Evolutionary conservation across 177 flowering plant genomes (phyloP).

Genomic region (Telopea speciosissima): DNA sequence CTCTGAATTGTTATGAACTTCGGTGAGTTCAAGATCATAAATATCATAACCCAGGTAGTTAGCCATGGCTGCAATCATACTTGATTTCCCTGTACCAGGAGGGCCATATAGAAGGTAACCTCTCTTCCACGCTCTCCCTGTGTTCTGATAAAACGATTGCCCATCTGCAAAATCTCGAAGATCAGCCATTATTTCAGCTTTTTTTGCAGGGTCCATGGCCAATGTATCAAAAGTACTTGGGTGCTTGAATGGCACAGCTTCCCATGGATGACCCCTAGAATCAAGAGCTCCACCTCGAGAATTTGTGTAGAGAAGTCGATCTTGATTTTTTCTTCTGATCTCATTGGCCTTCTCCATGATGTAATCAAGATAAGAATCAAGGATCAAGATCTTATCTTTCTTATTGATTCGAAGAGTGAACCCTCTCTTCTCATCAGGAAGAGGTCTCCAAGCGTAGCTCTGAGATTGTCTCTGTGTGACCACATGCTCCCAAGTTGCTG

Average conservation of each 20-base stretch:
- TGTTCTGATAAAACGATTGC: conserved; percentile 51
- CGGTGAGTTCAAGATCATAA: conserved; percentile 78
- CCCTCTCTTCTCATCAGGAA: conserved; percentile 75
- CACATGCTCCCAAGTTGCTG: conserved; percentile 68
- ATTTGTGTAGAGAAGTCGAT: conserved; percentile 67
- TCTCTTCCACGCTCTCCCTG: conserved; percentile 87
- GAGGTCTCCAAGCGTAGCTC: conserved; percentile 60
- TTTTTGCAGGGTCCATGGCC: conserved; percentile 70
- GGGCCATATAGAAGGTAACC: conserved; percentile 83
- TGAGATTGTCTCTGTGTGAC: conserved; percentile 57
- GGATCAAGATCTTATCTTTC: conserved; percentile 42
- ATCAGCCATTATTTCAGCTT: conserved; percentile 60
- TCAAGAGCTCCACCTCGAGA: conserved; percentile 68
- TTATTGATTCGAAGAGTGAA: conserved; percentile 64
- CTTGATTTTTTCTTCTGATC: conserved; percentile 59
- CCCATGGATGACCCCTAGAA: conserved; percentile 79
- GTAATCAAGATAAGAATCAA: conserved; percentile 53
- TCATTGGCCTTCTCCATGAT: conserved; percentile 56
- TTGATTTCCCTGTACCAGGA: conserved; percentile 88
- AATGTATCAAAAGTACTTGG: conserved; percentile 83
- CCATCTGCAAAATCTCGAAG: conserved; percentile 56
- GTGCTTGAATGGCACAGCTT: conserved; percentile 81
- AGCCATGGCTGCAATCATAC: conserved; percentile 94
- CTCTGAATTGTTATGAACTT: conserved; percentile 70
- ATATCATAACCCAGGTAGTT: conserved; percentile 70